Conservation (phyloP, 2,329 filamentous ascomycete species). For the Saccharata proteae region DNA sequence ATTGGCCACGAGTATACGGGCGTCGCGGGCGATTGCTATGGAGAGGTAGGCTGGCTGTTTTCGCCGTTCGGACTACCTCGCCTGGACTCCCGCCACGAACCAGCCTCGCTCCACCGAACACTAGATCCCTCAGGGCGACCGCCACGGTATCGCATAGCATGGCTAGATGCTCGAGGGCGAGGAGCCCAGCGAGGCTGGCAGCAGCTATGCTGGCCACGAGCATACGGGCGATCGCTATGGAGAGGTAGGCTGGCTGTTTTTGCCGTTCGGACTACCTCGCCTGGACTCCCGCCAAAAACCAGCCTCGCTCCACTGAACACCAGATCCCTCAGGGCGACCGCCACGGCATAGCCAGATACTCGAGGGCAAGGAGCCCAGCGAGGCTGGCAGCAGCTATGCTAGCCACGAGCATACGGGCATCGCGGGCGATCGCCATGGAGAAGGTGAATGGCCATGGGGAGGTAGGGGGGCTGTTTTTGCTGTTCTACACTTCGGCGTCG, state of each 20-base stretch:
- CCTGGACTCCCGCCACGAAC: constrained; percentile 66
- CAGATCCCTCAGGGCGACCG: constrained; percentile 51
- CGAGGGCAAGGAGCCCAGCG: constrained; percentile 41
- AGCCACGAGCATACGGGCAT: constrained; percentile 36
- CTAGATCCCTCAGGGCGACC: constrained; percentile 49
- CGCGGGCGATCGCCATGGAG: constrained; percentile 41
- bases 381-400: constrained; percentile 24
- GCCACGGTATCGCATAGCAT: constrained; percentile 61
- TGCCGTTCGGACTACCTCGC: constrained; percentile 86
- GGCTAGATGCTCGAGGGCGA: constrained; percentile 51
- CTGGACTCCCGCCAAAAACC: constrained; percentile 65
- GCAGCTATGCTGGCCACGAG: constrained; percentile 24
- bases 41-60: too few relatives aligned
- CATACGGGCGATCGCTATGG: too few relatives aligned
- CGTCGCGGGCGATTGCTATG: constrained; percentile 39
- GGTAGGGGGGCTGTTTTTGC: too few relatives aligned
- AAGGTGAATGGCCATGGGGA: too few relatives aligned
- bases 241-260: too few relatives aligned
- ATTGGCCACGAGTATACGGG: constrained; percentile 33
- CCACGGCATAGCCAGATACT: constrained; percentile 59
- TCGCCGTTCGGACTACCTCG: constrained; percentile 74
- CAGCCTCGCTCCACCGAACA: constrained; percentile 49
- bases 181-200: constrained; percentile 33
- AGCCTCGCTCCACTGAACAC: constrained; percentile 48
- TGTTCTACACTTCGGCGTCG: too few relatives aligned